A percentile compares a stretch with the other conserved stretches of the same genome.
Conservation (phyloP, 495 filamentous ascomycete species). For the Neurospora sp. region DNA sequence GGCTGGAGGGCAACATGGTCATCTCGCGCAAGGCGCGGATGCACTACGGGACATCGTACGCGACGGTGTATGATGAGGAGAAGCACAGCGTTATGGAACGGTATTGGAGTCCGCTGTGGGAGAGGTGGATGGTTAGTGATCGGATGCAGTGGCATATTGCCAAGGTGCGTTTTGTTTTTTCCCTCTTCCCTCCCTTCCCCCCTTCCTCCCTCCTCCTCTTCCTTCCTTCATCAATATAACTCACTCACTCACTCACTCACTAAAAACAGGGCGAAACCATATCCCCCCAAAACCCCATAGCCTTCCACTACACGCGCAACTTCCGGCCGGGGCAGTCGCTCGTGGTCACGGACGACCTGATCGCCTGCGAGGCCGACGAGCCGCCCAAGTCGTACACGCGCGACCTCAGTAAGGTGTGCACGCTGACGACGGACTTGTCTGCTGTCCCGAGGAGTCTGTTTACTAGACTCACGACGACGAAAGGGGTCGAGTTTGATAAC, state of each 20-base stretch:
- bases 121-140: slow-evolving; percentile 70
- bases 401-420: slow-evolving; percentile 57
- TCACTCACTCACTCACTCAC: not conserved
- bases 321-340: slow-evolving; percentile 58
- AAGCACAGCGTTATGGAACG: slow-evolving; percentile 56
- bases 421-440: slow-evolving; percentile 62
- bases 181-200: not conserved
- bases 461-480: slow-evolving; percentile 57
- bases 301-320: slow-evolving; percentile 72
- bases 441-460: slow-evolving; percentile 58
- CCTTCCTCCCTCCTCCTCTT: not conserved
- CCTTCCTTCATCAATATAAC: not conserved
- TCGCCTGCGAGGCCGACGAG: slow-evolving; percentile 54
- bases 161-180: slow-evolving; percentile 37
- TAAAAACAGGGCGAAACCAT: slow-evolving; percentile 50
- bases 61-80: slow-evolving; percentile 61
- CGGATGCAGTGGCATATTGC: slow-evolving; percentile 75
- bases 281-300: slow-evolving; percentile 54
- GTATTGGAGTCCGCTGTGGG: slow-evolving; percentile 69
- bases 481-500: slow-evolving; percentile 64
- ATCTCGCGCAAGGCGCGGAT: slow-evolving; percentile 54
- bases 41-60: slow-evolving; percentile 73
- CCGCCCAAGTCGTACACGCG: slow-evolving; percentile 48
- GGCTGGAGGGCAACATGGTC: slow-evolving; percentile 63
- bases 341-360: slow-evolving; percentile 62